phyloP scores from a whole-genome alignment of 257 asterid genomes.

The Nicotiana attenuata region DNA sequence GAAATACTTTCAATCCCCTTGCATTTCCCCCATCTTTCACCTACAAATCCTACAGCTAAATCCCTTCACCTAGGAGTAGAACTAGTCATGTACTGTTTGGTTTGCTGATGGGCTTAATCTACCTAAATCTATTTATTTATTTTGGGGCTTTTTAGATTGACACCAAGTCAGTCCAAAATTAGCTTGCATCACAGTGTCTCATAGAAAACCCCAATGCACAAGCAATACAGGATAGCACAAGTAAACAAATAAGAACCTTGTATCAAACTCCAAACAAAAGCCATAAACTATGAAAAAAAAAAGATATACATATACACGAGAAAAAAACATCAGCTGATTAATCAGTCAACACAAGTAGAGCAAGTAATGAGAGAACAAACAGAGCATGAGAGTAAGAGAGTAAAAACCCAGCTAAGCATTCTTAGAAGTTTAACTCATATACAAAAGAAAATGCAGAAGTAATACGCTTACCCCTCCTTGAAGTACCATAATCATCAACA shows the following conservation, averaged over 20 bases:
- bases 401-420: not conserved
- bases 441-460: not conserved
- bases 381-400: not conserved
- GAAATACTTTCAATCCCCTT: not conserved
- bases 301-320: not conserved
- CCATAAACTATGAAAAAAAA: not conserved
- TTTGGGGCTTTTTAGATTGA: not conserved
- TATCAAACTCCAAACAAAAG: not conserved
- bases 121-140: not conserved
- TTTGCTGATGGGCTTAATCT: not conserved
- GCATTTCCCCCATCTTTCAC: not conserved
- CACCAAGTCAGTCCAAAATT: not conserved
- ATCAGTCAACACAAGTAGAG: not conserved
- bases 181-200: not conserved
- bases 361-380: not conserved
- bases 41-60: not conserved
- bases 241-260: not conserved
- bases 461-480: slow-evolving; percentile 57
- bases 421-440: not conserved
- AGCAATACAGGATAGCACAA: not conserved
- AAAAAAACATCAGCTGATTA: not conserved
- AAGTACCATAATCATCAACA: slow-evolving; percentile 53
- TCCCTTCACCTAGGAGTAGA: not conserved
- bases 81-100: not conserved
- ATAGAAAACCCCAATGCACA: not conserved